These are phyloP conservation scores for Geosmithia flava DNA, from an alignment of 2,329 filamentous ascomycete genomes.

Conservation along the genomic window DNA sequence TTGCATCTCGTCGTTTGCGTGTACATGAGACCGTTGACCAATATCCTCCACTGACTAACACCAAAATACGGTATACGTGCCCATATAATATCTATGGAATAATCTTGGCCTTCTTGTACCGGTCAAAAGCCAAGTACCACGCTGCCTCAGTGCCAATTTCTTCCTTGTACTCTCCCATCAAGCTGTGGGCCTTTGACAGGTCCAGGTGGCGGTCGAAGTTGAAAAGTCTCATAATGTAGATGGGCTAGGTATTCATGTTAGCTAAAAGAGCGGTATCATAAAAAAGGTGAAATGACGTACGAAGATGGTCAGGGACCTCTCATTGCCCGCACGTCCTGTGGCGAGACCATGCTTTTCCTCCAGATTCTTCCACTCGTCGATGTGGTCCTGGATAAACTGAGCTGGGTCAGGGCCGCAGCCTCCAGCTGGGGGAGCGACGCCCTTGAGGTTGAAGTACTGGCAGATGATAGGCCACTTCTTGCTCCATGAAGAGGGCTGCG, in stretches of 20 bases:
- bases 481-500: slow-evolving; percentile 22
- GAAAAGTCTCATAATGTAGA: slow-evolving; percentile 20
- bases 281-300: neutral
- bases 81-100: slow-evolving; percentile 11
- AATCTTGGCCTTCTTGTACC: slow-evolving; percentile 17
- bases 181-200: slow-evolving; percentile 15
- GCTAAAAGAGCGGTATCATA: neutral
- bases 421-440: slow-evolving; percentile 15
- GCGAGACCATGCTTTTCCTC: slow-evolving; percentile 18
- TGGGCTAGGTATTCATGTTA: slow-evolving; percentile 4
- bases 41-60: no score
- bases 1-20: no score
- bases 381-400: slow-evolving; percentile 16
- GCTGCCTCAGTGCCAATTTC: slow-evolving; percentile 14
- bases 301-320: slow-evolving; percentile 15
- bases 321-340: slow-evolving; percentile 16
- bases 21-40: no score
- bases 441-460: slow-evolving; percentile 30
- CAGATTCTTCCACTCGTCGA: slow-evolving; percentile 15
- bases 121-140: slow-evolving; percentile 19
- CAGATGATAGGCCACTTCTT: slow-evolving; percentile 31
- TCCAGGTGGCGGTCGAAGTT: slow-evolving; percentile 20
- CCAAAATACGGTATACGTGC: neutral
- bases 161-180: slow-evolving; percentile 15
- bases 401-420: slow-evolving; percentile 17